Base-by-base conservation (phyloP, 2,329 filamentous ascomycete genomes). In the Arthrobotrys megalospora region DNA sequence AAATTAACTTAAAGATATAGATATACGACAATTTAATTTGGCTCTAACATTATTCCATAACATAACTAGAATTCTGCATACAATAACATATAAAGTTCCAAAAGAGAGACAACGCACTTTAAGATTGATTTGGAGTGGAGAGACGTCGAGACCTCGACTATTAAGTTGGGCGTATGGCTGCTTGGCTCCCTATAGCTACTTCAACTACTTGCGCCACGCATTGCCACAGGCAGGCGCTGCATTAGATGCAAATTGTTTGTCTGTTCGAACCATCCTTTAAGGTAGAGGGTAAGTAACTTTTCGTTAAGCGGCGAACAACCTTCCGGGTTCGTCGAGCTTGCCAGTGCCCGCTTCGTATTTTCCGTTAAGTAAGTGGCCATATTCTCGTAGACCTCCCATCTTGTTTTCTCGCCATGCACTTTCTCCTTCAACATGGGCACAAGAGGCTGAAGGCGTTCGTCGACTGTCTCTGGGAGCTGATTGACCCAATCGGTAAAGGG, bases 401-500 rank as follows among this genome's bases (percentile, higher is more conserved):
- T 47, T 36, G 62, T 65, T 65, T 47, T 43, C n/a, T 65, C 43
- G 11, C 43, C 43, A 11, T 47, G 50, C 3, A 65, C 62, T 11
- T 65, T 65, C 62, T 65, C 62, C 48, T 65, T 65, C 8, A 65
- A 19, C 62, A 65, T 65, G 7, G 62, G 62, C 19, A 65, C 28
- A 12, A 65, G 21, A 4, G 62, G 62, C 14, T 65, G 62, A 1
- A 65, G 41, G n/a, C 45, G 62, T 19, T 48, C 41, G 24, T 65
- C 62, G 11, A 48, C 43, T 5, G 12, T 21, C 32, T 60, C 32
- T 41, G 48, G 62, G 24, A 65, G 62, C 16, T 65, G 62, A 21
- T 65, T 47, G n/a, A 65, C 43, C 62, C 62, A 65, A 6, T 48
- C 41, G 12, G 1, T n/a, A 32, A 48, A 65, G 8, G 38, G 62